A percentile compares a stretch with the other conserved stretches of the same genome.
Evolutionary conservation across 1,139 yeast species (phyloP).

Genomic region (Candida tunisiensis): DNA sequence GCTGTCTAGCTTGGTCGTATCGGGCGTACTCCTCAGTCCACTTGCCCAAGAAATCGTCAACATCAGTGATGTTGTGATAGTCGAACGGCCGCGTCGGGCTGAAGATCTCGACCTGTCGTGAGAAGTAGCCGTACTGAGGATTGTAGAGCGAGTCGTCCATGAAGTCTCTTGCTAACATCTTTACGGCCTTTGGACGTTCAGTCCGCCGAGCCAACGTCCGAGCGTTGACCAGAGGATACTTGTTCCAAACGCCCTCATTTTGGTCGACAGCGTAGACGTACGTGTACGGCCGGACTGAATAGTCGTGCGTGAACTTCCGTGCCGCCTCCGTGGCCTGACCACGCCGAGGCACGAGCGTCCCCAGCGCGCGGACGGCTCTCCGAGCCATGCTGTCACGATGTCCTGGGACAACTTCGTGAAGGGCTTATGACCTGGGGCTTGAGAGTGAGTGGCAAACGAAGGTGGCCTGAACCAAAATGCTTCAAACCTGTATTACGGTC

Average conservation of each 20-base stretch:
- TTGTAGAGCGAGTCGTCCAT: constrained; percentile 77
- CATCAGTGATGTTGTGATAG: constrained; percentile 39
- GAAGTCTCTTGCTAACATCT: constrained; percentile 62
- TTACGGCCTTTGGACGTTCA: constrained; percentile 41
- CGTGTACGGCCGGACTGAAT: constrained; percentile 16
- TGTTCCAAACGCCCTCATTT: constrained; percentile 23
- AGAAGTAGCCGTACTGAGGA: constrained; percentile 68
- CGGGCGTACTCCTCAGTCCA: constrained; percentile 55
- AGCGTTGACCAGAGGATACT: constrained; percentile 31
- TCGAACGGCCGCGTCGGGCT: constrained; percentile 28
- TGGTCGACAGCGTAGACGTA: constrained; percentile 14
- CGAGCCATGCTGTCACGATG: too few relatives aligned
- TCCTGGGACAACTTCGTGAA: too few relatives aligned
- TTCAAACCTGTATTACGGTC: too few relatives aligned
- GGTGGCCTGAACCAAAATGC: too few relatives aligned
- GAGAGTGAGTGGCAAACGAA: too few relatives aligned
- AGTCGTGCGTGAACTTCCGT: too few relatives aligned
- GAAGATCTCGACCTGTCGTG: constrained; percentile 64
- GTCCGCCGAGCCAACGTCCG: constrained; percentile 28
- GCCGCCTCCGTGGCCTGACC: too few relatives aligned
- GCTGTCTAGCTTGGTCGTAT: constrained; percentile 15
- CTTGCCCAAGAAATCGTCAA: constrained; percentile 50
- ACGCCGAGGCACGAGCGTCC: too few relatives aligned
- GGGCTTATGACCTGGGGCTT: too few relatives aligned
- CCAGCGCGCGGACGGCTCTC: too few relatives aligned